Base-by-base conservation (phyloP, 495 filamentous ascomycete species). In the Talaromyces adpressus region DNA sequence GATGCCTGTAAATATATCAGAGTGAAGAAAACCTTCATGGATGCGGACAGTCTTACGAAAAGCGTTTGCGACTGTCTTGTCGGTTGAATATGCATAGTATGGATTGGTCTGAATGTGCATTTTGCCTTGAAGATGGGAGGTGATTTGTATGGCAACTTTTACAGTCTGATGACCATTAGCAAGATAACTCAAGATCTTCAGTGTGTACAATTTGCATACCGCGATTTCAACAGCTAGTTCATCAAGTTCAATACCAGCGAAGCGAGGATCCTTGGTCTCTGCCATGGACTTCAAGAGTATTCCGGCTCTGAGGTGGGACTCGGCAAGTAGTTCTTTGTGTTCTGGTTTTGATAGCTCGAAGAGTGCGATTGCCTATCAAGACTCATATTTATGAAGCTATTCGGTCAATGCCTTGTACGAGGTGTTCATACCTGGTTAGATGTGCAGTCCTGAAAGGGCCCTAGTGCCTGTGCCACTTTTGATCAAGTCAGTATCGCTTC, bases 21-120 rank as follows among this genome's bases (percentile, higher is more conserved):
- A 30, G 23, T 20, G 18, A 51, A 5, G 22, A 0, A 14, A 3
- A n/a, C 14, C 5, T 22, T 8, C 23, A 14, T 8, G 4, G 1
- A 29, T 9, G 14, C 34, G 58, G 62, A 22, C 4, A 27, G 49
- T 36, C 82, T 64, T 70, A 87, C 87, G 76, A 54, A 77, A 72
- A 9, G 82, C 84, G 66, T 87, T 85, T 4, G 74, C 71, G 25
- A 87, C 59, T 1, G 77, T 88, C 59, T 81, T 82, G 20, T 79
- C 69, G 3, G 75, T 80, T 6, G 79, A 79, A 63, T 83, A 83
- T 4, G 81, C 75, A 59, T 81, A 75, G 59, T 79, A 79, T 0
- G 86, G 85, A 64, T 90, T 89, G 0, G 81, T 83, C 68, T 88
- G 84, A 39, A 89, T 75, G 69, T 88, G 87, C 18, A 86, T 75